phyloP scores from a whole-genome alignment of 495 filamentous ascomycete genomes.

The Echria macrotheca region DNA sequence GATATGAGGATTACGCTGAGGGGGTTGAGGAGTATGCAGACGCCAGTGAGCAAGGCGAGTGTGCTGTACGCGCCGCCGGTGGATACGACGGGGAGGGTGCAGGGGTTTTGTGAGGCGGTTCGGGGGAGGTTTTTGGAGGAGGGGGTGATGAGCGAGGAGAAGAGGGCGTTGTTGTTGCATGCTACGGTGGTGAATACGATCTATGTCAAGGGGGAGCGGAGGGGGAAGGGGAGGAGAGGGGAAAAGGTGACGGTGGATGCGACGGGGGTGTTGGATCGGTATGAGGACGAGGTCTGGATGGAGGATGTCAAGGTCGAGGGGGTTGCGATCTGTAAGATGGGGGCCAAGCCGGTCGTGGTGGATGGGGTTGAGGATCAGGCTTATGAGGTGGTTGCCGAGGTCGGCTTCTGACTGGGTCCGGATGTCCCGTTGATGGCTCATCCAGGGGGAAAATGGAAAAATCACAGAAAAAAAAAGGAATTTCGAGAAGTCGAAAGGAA shows the following conservation, averaged over 20 bases:
- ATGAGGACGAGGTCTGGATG: conserved; percentile 56
- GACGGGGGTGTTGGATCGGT: conserved; percentile 43
- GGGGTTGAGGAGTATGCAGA: conserved; percentile 46
- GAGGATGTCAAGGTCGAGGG: conserved; percentile 54
- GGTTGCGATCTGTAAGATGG: conserved; percentile 73
- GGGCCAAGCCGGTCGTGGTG: conserved; percentile 55
- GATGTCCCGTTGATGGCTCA: too few species aligned
- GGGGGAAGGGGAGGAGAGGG: conserved; percentile 18
- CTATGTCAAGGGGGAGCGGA: conserved; percentile 53
- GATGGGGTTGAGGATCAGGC: conserved; percentile 37
- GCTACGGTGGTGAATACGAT: conserved; percentile 86
- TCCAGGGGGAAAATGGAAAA: too few species aligned
- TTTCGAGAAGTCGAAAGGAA: too few species aligned
- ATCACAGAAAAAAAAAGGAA: too few species aligned
- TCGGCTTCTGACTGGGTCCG: too few species aligned
- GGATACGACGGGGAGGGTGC: conserved; percentile 52
- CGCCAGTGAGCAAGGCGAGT: conserved; percentile 22
- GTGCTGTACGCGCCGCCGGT: conserved; percentile 45
- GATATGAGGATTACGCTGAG: conserved; percentile 37
- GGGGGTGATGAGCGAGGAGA: conserved; percentile 56
- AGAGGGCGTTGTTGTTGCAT: conserved; percentile 68
- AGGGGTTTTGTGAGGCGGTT: conserved; percentile 58
- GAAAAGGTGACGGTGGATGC: conserved; percentile 50
- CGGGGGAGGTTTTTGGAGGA: conserved; percentile 55
- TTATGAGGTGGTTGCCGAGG: conserved; percentile 49